Evolutionary conservation across 164 flowering plant genomes (phyloP).

Genomic region (Buxus sempervirens): DNA sequence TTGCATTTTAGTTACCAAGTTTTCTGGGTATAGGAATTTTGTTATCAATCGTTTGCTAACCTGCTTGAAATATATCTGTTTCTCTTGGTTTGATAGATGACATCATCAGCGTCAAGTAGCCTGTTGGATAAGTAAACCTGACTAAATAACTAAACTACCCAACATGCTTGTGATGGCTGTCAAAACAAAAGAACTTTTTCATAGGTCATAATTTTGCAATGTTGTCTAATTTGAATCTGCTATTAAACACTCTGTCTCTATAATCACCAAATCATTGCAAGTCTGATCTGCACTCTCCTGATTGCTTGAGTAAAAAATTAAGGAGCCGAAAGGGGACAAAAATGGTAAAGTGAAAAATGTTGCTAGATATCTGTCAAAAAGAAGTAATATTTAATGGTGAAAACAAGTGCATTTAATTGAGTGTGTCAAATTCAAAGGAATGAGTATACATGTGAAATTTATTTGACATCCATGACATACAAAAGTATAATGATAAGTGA

Average conservation of each 20-base stretch:
- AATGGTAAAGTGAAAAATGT: not conserved
- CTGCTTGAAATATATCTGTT: too few species aligned
- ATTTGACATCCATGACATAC: too few species aligned
- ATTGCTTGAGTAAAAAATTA: too few species aligned
- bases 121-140: not conserved
- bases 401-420: too few species aligned
- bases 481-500: too few species aligned
- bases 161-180: not conserved
- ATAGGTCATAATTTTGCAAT: not conserved
- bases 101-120: not conserved
- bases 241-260: not conserved
- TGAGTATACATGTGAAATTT: too few species aligned
- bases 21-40: not conserved
- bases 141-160: not conserved
- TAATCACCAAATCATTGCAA: not conserved
- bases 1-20: not conserved
- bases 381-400: not conserved
- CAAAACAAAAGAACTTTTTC: not conserved
- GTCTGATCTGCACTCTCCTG: not conserved
- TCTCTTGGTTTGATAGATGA: not conserved
- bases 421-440: too few species aligned
- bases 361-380: not conserved
- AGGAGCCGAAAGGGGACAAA: not conserved
- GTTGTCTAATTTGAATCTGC: not conserved
- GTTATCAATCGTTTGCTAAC: too few species aligned